Percentiles rank a stretch among this genome's conserved stretches.
Evolutionary conservation across 2,329 filamentous ascomycete species (phyloP).

Genomic region (Aspergillus neoniger): DNA sequence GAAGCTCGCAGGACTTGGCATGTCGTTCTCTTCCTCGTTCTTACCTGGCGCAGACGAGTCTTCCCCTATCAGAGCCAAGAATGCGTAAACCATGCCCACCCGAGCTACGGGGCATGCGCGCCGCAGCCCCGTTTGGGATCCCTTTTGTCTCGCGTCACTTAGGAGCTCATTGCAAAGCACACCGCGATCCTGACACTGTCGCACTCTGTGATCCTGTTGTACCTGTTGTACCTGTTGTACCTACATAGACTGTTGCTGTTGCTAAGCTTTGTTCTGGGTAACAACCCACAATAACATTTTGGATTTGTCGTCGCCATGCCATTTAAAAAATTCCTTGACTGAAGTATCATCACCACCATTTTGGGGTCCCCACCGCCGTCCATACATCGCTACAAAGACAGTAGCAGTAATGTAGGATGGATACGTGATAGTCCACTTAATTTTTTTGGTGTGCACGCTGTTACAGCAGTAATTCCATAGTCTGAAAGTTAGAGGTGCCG

Average conservation of each 20-base stretch:
- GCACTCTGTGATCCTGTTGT: too few species aligned
- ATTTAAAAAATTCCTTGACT: not conserved
- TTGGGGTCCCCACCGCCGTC: not conserved
- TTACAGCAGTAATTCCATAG: not conserved
- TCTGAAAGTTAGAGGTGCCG: not conserved
- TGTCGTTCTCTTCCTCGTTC: conserved; percentile 1
- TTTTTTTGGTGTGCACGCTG: not conserved
- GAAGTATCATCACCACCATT: not conserved
- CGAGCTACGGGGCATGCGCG: not conserved
- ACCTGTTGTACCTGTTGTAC: too few species aligned
- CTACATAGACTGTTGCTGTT: not conserved
- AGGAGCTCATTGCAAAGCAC: not conserved
- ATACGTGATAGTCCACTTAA: not conserved
- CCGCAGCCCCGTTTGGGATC: not conserved
- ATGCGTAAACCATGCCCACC: conserved; percentile 1
- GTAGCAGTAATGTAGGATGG: not conserved
- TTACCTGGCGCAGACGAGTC: not conserved
- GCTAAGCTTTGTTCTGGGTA: not conserved
- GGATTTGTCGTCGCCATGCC: not conserved
- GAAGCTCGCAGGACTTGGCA: conserved; percentile 1
- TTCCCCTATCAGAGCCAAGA: conserved; percentile 3
- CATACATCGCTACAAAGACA: not conserved
- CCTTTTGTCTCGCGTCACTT: not conserved
- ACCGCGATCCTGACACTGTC: not conserved
- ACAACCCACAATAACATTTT: not conserved